Base-by-base conservation (phyloP, 106 monocot species). In the Phalaenopsis equestris region DNA sequence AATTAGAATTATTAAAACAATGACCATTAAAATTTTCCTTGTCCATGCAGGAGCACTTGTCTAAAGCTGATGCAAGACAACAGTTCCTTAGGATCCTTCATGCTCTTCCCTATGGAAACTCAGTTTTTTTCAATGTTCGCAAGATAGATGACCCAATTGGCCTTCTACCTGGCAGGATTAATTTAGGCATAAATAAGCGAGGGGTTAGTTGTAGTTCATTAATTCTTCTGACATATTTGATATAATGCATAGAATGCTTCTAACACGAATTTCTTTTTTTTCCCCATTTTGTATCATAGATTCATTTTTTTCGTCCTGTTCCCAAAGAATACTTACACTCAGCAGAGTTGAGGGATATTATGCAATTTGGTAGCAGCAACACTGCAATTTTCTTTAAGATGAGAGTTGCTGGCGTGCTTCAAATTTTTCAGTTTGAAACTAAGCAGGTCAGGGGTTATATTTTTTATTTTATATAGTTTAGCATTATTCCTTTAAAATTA, bases 361-460 rank as follows among this genome's bases (percentile, higher is more conserved):
- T 99, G 95, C 99, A 99, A 81, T 99, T 99, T 86, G 99, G 99
- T 75, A 95, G 95, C 90, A 99, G 95, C 80, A 95, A 99, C 70
- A 90, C 89, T 78, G 95, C 99, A 79, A 95, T 99, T 56, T 95
- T 99, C 79, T 99, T 99, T 78, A 99, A 99, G 85, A 99, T 99
- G 95, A 90, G 99, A 76, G 99, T 99, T 80, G 99, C 95, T 82
- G 99, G 99, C 58, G 95, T 91, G 41, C 99, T 99, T 77, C 99
- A 99, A 77, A 87, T 99, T 77, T 99, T 99, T 52, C 99, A 99
- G 67, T 99, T 99, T 85, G 99, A 99, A 88, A 99, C 99, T 79
- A 99, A 99, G 83, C 99, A 99, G 99, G 99, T 97, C 52, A 70
- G 70, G 38, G 4, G 23, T 64, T 64, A 64, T 64, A 64, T 64